Conservation (phyloP, 116 monocot genomes). For the Posidonia oceanica region DNA sequence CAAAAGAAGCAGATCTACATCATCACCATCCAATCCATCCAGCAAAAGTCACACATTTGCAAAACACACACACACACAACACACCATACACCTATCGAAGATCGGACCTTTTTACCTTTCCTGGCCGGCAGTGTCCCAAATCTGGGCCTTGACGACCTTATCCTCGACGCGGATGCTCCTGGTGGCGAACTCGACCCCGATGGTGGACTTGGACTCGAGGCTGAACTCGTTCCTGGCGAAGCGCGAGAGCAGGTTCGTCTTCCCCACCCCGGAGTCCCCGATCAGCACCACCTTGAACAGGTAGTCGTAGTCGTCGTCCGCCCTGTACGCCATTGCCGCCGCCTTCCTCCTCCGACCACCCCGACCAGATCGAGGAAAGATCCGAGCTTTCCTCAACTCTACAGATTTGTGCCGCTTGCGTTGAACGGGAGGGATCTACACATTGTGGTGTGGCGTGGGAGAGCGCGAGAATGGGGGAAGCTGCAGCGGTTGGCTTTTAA, state of each 20-base stretch:
- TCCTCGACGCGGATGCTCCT: slow-evolving; percentile 51
- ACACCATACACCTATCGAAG: no score
- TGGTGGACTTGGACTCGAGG: slow-evolving; percentile 54
- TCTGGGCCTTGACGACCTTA: slow-evolving; percentile 73
- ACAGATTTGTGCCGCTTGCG: no score
- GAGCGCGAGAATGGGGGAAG: no score
- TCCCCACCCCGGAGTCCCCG: slow-evolving; percentile 42
- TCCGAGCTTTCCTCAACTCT: no score
- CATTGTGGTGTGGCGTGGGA: no score
- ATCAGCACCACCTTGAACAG: slow-evolving; percentile 33
- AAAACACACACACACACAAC: neutral
- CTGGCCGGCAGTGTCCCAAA: slow-evolving; percentile 89
- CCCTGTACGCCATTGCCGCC: neutral
- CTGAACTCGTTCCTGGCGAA: slow-evolving; percentile 65
- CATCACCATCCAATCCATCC: no score
- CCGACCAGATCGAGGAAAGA: no score
- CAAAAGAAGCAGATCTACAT: no score
- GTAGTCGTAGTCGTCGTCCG: slow-evolving; percentile 12
- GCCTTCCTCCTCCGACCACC: neutral
- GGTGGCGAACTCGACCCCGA: slow-evolving; percentile 65
- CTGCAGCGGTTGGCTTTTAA: no score
- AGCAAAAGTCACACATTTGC: neutral
- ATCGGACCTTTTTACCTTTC: slow-evolving; percentile 24
- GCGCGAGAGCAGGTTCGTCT: slow-evolving; percentile 52
- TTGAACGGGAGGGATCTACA: no score